A percentile compares a stretch with the other conserved stretches of the same genome.
phyloP scores from a whole-genome alignment of 495 filamentous ascomycete species.

The Talaromyces borbonicus region DNA sequence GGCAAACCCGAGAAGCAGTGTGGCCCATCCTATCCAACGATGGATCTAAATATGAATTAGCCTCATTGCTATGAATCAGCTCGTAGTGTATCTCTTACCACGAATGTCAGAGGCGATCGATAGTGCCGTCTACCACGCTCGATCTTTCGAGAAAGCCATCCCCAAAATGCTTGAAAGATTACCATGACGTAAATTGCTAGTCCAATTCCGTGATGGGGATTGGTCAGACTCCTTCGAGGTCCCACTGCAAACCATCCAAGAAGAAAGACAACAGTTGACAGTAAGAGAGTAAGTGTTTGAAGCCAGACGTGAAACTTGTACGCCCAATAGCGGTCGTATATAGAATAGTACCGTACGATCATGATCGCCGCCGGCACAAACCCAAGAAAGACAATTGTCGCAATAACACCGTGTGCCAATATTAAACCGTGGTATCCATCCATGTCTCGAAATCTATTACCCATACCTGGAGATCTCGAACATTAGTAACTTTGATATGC shows the following conservation, averaged over 20 bases:
- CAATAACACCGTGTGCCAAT: slow-evolving; percentile 74
- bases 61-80: neutral
- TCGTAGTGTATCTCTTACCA: slow-evolving; percentile 37
- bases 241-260: slow-evolving; percentile 76
- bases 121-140: slow-evolving; percentile 49
- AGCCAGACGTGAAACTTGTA: slow-evolving; percentile 78
- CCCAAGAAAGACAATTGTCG: slow-evolving; percentile 77
- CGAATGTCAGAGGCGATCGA: slow-evolving; percentile 56
- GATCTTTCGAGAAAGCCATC: slow-evolving; percentile 55
- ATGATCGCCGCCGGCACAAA: slow-evolving; percentile 73
- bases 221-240: slow-evolving; percentile 65
- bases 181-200: slow-evolving; percentile 80
- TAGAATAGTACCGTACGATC: slow-evolving; percentile 62
- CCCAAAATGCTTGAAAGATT: slow-evolving; percentile 69
- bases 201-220: slow-evolving; percentile 93
- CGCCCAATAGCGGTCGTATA: slow-evolving; percentile 50
- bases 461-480: slow-evolving; percentile 59
- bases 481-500: slow-evolving; percentile 6
- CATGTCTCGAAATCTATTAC: slow-evolving; percentile 71
- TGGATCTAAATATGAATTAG: slow-evolving; percentile 46
- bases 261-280: slow-evolving; percentile 64
- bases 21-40: slow-evolving; percentile 71
- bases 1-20: slow-evolving; percentile 69
- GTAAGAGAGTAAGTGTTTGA: slow-evolving; percentile 64
- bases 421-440: slow-evolving; percentile 71